A percentile compares a stretch with the other conserved stretches of the same genome.
These are phyloP conservation scores for Podospora anserina DNA, from an alignment of 495 filamentous ascomycete genomes.

Conservation along the genomic window DNA sequence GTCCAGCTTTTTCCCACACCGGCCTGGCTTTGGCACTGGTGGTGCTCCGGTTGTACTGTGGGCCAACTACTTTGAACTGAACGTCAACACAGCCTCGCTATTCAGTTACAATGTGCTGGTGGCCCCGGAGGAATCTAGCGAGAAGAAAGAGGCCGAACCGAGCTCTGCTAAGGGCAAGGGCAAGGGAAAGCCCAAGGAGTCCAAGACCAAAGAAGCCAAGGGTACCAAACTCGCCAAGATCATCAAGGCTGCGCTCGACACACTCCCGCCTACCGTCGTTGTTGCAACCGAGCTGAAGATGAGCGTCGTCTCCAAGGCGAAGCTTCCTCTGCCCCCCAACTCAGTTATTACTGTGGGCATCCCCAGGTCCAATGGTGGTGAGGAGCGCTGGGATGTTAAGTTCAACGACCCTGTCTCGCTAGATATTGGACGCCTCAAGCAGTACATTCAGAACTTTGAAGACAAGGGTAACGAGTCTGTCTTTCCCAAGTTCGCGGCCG, in stretches of 20 bases:
- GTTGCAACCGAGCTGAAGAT: conserved; percentile 60
- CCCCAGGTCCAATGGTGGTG: conserved; percentile 38
- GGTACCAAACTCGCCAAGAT: conserved; percentile 55
- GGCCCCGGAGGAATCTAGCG: background rate
- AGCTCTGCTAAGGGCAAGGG: conserved; percentile 6
- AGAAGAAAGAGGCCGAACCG: background rate
- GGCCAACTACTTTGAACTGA: conserved; percentile 63
- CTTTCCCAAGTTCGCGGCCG: conserved; percentile 40
- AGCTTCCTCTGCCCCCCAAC: conserved; percentile 37
- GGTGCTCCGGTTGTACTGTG: conserved; percentile 54
- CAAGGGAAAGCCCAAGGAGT: conserved; percentile 36
- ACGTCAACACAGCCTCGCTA: conserved; percentile 36
- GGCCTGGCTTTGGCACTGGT: conserved; percentile 58
- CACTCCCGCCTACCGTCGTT: conserved; percentile 28
- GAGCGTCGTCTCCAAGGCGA: conserved; percentile 44
- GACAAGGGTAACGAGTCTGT: conserved; percentile 39
- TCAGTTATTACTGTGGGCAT: conserved; percentile 41
- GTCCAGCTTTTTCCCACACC: conserved; percentile 36
- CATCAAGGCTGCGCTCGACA: conserved; percentile 48
- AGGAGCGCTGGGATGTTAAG: conserved; percentile 41
- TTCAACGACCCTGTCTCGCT: conserved; percentile 42
- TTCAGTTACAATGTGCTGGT: conserved; percentile 40
- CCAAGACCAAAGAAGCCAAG: conserved; percentile 37
- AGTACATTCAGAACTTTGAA: conserved; percentile 47
- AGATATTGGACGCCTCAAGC: conserved; percentile 47